Conservation (phyloP, 306 rosid genomes). For the Canavalia gladiata region DNA sequence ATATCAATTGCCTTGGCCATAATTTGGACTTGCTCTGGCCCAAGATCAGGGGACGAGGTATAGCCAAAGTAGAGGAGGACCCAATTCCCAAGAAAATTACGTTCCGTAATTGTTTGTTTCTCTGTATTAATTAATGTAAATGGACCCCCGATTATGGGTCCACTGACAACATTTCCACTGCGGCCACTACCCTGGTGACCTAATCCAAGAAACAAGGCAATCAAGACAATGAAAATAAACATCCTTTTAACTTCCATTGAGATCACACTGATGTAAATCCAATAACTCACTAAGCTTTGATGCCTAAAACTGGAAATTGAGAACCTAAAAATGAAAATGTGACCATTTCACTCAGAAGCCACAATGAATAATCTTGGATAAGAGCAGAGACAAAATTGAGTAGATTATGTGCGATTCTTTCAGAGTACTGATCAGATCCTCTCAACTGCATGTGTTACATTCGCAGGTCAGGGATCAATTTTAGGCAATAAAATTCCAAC, state of each 20-base stretch:
- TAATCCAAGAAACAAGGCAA: slow-evolving; percentile 52
- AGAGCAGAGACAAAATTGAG: not conserved
- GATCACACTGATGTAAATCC: not conserved
- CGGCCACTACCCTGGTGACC: slow-evolving; percentile 63
- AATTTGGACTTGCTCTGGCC: slow-evolving; percentile 80
- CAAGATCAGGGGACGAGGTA: slow-evolving; percentile 94
- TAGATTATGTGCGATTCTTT: not conserved
- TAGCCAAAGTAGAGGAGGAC: slow-evolving; percentile 88
- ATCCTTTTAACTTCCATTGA: slow-evolving; percentile 10
- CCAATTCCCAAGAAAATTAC: slow-evolving; percentile 78
- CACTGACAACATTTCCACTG: slow-evolving; percentile 45
- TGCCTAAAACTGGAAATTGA: slow-evolving; percentile 38
- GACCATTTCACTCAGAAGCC: slow-evolving; percentile 29
- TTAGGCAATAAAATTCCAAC: slow-evolving; percentile 35
- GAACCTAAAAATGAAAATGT: slow-evolving; percentile 15
- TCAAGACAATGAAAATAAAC: slow-evolving; percentile 32
- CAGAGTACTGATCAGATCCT: not conserved
- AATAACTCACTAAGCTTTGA: slow-evolving; percentile 31
- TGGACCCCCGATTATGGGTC: slow-evolving; percentile 92
- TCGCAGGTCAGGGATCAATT: slow-evolving; percentile 35
- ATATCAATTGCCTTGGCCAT: slow-evolving; percentile 71
- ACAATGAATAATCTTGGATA: not conserved
- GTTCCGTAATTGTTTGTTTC: slow-evolving; percentile 68
- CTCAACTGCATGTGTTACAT: slow-evolving; percentile 23
- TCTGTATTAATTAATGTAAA: slow-evolving; percentile 78